Base-by-base conservation (phyloP, 306 rosid species). In the Cucumis hystrix region DNA sequence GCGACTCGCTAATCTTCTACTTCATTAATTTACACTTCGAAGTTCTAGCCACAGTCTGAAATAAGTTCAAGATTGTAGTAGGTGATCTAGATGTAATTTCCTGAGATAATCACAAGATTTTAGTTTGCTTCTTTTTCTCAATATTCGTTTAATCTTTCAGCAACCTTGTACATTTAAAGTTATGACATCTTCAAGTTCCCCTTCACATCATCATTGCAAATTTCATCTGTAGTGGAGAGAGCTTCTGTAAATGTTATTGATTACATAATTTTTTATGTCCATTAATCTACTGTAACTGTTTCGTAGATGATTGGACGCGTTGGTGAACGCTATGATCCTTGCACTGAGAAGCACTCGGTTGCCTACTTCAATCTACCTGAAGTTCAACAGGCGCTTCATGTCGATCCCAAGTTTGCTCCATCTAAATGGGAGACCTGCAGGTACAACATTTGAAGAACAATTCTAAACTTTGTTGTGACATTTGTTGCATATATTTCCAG, bases 361-460 rank as follows among this genome's bases (percentile, higher is more conserved):
- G 79, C 69, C 25, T 93, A 90, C 88, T 93, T 91, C 88, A 93
- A 93, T 83, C 88, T 54, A 75, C 96, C 91, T 0, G 88, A 90
- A 85, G 98, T 93, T 75, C 96, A 93, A 76, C 83, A 16, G 72
- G 83, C 75, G 45, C 97, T 93, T 82, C 94, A 91, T 74, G 92
- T 91, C 56, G 88, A 93, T 84, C 85, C 79, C 25, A 20, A 40
- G 75, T 82, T 80, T 63, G 85, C 87, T 21, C 97, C 98, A 67
- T 74, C 84, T 56, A 79, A 65, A 84, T 94, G 97, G 98, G 83
- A 70, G 49, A 82, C 97, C 72, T 94, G 97, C 95, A 91, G 95
- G 98, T 94, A 87, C 59, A 35, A 75, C 56, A 33, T 80, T 30
- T 47, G 57, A 39, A 39, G 28, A 74, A 21, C 41, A 76, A 41